Conservation (phyloP, 225 moss, liverwort and hornwort species). For the Pseudoscleropodium purum region DNA sequence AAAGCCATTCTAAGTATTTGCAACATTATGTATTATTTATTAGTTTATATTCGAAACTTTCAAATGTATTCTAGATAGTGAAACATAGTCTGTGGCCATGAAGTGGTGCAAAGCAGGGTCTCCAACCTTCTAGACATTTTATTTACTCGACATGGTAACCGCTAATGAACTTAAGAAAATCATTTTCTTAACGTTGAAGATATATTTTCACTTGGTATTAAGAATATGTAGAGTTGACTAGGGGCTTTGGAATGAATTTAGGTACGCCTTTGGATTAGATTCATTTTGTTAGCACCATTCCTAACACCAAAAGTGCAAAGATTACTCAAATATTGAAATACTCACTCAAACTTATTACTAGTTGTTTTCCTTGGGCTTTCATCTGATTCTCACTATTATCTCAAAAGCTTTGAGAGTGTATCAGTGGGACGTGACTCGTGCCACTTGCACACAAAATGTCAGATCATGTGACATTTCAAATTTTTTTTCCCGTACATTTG, state of each 20-base stretch:
- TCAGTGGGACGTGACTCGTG: background rate
- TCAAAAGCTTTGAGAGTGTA: background rate
- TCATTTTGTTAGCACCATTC: background rate
- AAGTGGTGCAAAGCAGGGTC: background rate
- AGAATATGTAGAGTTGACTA: no score
- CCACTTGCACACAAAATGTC: background rate
- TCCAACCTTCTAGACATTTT: background rate
- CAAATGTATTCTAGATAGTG: background rate
- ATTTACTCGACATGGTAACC: no score
- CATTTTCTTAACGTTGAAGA: background rate
- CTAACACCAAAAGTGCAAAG: background rate
- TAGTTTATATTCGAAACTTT: background rate
- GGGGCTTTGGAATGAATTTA: background rate
- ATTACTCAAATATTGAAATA: background rate
- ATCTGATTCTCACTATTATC: background rate
- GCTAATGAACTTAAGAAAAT: background rate
- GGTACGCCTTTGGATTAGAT: background rate
- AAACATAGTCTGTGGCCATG: background rate
- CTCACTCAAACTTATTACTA: no score
- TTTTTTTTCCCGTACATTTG: background rate
- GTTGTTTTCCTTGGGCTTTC: background rate
- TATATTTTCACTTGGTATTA: background rate
- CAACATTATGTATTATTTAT: rapidly evolving
- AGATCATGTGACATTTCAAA: background rate
- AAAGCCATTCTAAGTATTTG: background rate